Base-by-base conservation (phyloP, 441 rosid species). In the Syzygium malaccense region DNA sequence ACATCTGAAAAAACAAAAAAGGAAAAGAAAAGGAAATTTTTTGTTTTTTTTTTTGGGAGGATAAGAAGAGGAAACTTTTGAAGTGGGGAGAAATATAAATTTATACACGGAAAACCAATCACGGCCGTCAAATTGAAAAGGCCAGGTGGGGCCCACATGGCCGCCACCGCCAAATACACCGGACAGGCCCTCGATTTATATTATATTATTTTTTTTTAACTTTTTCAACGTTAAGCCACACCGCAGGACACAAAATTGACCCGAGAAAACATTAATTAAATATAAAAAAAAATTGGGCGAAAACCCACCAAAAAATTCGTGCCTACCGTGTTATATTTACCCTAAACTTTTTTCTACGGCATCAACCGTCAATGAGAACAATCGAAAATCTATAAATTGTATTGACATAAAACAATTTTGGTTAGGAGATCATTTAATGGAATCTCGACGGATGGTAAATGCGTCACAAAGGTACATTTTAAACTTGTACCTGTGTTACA, bases 251-350 rank as follows among this genome's bases (percentile, higher is more conserved):
- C n/a, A 12, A 75, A 75, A 75, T 41, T 23, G 83, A 75, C 51
- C 53, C 0, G n/a, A 3, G 83, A 41, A 14, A 41, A 75, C 0
- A 23, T 23, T 6, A 5, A 10, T 57, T 5, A 14, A 60, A 25
- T 25, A 25, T 57, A 8, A 1, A 11, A 57, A 45, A 5, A 45
- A 5, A 45, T 45, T 1, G 8, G 7, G 9, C 48, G 7, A 45
- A 45, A 45, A 1, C 8, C 48, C 48, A 45, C 48, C 48, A 45
- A 45, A 45, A 45, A 7, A 45, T 45, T 9, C 9, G 48, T 45
- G 48, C 48, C 1, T 2, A 45, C 48, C 2, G 48, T 1, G 7
- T 1, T 0, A 7, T 1, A 45, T 45, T 45, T 45, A 45, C 10
- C 9, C 9, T 7, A 45, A 45, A 45, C 9, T 45, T 7, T 45